Evolutionary conservation across 495 filamentous ascomycete species (phyloP).

Genomic region (Mytilinidion resinicola): DNA sequence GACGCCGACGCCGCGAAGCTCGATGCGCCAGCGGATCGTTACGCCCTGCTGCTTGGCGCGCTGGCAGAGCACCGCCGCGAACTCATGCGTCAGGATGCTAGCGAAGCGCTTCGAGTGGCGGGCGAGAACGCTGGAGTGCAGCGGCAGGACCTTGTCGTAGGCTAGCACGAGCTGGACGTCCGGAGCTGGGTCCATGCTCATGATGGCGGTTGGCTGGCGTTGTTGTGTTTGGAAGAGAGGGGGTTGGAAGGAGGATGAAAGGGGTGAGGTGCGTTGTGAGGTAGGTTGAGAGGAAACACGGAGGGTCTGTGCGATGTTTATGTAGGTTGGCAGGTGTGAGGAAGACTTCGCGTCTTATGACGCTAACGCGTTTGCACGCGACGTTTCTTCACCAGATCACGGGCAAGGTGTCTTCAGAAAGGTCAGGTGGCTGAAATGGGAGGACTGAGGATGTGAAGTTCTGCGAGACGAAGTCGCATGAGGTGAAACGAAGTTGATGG

Average conservation of each 20-base stretch:
- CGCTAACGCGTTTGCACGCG: no score
- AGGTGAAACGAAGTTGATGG: no score
- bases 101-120: conserved; percentile 17
- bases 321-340: no score
- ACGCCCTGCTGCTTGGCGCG: conserved; percentile 19
- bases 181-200: conserved; percentile 5
- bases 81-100: conserved; percentile 11
- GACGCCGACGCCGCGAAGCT: conserved; percentile 7
- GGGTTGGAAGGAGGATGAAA: background rate
- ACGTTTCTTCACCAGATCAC: no score
- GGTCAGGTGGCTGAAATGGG: no score
- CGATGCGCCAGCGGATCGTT: conserved; percentile 25
- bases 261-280: background rate
- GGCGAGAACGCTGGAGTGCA: conserved; percentile 25
- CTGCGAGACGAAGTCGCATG: no score
- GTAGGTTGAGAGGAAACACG: background rate
- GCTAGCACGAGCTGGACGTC: conserved; percentile 31
- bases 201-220: background rate
- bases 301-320: no score
- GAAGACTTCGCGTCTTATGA: no score
- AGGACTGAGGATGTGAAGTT: no score
- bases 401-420: no score
- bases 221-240: conserved; percentile 1
- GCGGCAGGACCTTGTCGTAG: conserved; percentile 18
- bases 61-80: conserved; percentile 10